A percentile compares a stretch with the other conserved stretches of the same genome.
Conservation (phyloP, 106 monocot genomes). For the Allium fistulosum region DNA sequence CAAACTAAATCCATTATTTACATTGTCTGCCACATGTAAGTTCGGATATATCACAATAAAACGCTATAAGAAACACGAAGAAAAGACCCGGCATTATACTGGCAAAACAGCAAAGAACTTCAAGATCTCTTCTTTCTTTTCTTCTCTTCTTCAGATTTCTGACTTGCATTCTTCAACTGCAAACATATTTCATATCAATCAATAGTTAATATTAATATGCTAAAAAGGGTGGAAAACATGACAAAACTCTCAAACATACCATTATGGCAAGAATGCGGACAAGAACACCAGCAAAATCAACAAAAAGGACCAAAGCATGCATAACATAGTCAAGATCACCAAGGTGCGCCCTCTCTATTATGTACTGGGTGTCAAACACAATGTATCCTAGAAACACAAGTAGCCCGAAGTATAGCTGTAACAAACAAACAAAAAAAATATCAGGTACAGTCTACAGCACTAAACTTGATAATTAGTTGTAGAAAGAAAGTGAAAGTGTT, state of each 20-base stretch:
- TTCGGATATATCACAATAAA: no score
- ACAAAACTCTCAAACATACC: slow-evolving; percentile 14
- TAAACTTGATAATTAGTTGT: no score
- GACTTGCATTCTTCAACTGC: not conserved
- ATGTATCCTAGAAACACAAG: slow-evolving; percentile 83
- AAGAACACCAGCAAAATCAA: slow-evolving; percentile 68
- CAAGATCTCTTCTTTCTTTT: slow-evolving; percentile 3
- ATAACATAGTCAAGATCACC: slow-evolving; percentile 75
- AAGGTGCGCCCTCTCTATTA: slow-evolving; percentile 72
- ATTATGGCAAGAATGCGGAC: slow-evolving; percentile 73
- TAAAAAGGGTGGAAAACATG: not conserved
- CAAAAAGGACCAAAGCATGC: slow-evolving; percentile 67
- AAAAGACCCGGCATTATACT: no score
- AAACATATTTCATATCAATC: not conserved
- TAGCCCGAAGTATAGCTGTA: slow-evolving; percentile 84
- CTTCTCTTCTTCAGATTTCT: not conserved
- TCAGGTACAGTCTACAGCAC: no score
- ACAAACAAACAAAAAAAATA: not conserved
- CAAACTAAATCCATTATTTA: no score
- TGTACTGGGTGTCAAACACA: slow-evolving; percentile 84
- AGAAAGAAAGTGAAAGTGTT: not conserved
- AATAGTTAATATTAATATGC: not conserved
- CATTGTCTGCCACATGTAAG: no score
- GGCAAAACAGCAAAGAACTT: not conserved
- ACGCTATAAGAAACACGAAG: no score